Conservation (phyloP, 1,284 basidiomycete species). For the Exsudoporus floridanus region DNA sequence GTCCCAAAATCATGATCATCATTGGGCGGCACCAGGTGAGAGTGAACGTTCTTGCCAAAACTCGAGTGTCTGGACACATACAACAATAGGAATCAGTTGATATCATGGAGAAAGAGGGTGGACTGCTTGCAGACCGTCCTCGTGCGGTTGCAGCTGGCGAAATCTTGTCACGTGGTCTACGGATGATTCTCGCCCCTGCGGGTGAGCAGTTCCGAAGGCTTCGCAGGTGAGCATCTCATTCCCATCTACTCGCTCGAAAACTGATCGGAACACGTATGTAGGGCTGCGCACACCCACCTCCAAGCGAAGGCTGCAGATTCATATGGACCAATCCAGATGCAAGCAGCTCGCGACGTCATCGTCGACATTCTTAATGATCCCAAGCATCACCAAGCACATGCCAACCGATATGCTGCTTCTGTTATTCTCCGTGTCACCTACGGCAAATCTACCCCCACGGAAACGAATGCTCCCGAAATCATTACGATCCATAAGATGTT, state of each 20-base stretch:
- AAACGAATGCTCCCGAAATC: slow-evolving; percentile 43
- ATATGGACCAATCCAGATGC: slow-evolving; percentile 41
- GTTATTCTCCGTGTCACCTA: slow-evolving; percentile 51
- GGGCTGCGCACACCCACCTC: slow-evolving; percentile 41
- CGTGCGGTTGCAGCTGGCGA: slow-evolving; percentile 33
- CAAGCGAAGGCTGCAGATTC: slow-evolving; percentile 38
- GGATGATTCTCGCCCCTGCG: slow-evolving; percentile 34
- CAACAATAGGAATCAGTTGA: slow-evolving; percentile 45
- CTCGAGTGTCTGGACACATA: not conserved
- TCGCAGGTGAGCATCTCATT: slow-evolving; percentile 26
- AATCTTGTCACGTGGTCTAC: slow-evolving; percentile 32
- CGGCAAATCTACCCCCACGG: slow-evolving; percentile 46
- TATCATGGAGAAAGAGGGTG: slow-evolving; percentile 39
- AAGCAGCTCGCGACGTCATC: slow-evolving; percentile 39
- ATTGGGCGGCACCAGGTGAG: slow-evolving; percentile 38
- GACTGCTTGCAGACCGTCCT: slow-evolving; percentile 36
- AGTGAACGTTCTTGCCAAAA: not conserved
- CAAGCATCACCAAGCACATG: slow-evolving; percentile 38
- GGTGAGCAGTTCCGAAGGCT: slow-evolving; percentile 37
- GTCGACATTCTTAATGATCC: slow-evolving; percentile 42
- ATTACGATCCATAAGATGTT: slow-evolving; percentile 38
- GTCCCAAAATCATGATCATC: slow-evolving; percentile 33
- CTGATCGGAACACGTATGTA: slow-evolving; percentile 7
- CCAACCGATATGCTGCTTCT: slow-evolving; percentile 45
- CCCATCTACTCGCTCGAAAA: not conserved